phyloP scores from a whole-genome alignment of 2,329 filamentous ascomycete genomes.

The Phymatotrichopsis omnivora region DNA sequence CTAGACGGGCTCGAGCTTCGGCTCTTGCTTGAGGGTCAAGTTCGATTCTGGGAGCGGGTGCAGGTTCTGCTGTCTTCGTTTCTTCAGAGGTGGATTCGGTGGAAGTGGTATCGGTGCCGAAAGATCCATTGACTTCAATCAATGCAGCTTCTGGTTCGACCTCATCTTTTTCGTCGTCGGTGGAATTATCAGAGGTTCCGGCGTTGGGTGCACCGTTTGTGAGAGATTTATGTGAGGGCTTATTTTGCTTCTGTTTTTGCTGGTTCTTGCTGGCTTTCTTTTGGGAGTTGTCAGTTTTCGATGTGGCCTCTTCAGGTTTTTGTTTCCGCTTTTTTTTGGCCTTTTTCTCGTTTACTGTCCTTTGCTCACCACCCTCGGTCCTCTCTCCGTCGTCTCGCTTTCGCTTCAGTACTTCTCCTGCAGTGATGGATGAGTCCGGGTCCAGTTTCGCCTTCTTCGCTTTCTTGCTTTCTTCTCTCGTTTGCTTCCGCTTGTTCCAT shows the following conservation, averaged over 20 bases:
- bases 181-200: constrained; percentile 38
- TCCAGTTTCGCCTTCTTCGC: constrained; percentile 84
- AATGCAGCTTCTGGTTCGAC: constrained; percentile 23
- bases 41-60: constrained; percentile 28
- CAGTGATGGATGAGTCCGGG: constrained; percentile 81
- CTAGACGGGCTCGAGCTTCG: constrained; percentile 61
- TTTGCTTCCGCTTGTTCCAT: constrained; percentile 93
- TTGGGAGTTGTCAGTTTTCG: constrained; percentile 33
- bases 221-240: constrained; percentile 35
- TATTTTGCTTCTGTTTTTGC: constrained; percentile 33
- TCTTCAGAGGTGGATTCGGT: constrained; percentile 19
- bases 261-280: constrained; percentile 24
- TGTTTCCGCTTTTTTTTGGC: constrained; percentile 15
- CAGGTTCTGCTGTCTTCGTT: constrained; percentile 9
- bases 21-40: constrained; percentile 49
- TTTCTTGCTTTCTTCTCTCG: constrained; percentile 65
- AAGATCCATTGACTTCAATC: background rate
- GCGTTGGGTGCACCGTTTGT: constrained; percentile 33
- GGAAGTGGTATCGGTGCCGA: background rate
- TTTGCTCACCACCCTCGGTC: constrained; percentile 22
- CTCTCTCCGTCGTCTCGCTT: constrained; percentile 45
- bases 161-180: constrained; percentile 34
- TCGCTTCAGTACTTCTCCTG: constrained; percentile 71
- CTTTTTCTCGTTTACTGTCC: constrained; percentile 22
- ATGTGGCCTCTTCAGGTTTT: constrained; percentile 21